phyloP scores from a whole-genome alignment of 1,284 basidiomycete species.

The Rhodotorula sp. region DNA sequence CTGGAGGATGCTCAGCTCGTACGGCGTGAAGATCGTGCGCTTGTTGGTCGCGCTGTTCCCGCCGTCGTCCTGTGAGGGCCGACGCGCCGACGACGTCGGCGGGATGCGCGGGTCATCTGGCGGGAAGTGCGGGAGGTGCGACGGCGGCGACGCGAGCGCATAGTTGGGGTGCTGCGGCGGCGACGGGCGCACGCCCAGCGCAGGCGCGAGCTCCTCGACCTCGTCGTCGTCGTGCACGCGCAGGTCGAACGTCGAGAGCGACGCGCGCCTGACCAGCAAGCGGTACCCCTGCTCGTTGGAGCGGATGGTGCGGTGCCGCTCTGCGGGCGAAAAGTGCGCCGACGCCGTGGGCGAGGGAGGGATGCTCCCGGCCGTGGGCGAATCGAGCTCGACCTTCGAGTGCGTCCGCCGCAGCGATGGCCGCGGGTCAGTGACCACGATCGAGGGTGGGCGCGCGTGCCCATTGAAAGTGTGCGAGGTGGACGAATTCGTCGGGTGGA shows the following conservation, averaged over 20 bases:
- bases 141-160: background rate
- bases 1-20: background rate
- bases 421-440: background rate
- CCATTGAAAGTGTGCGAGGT: background rate
- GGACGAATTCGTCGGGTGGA: background rate
- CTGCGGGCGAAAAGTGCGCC: background rate
- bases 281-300: constrained; percentile 8
- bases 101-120: background rate
- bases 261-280: constrained; percentile 4
- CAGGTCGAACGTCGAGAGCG: background rate
- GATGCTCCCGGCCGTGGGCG: background rate
- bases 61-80: background rate
- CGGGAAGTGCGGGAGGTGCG: background rate
- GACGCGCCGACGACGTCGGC: background rate
- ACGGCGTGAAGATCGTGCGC: constrained; percentile 3
- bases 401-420: background rate
- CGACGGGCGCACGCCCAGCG: background rate
- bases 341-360: constrained; percentile 5
- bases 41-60: background rate
- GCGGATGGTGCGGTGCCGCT: background rate
- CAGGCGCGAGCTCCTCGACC: background rate
- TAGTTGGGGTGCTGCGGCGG: background rate
- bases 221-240: background rate
- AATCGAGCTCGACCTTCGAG: constrained; percentile 4
- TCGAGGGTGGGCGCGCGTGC: background rate